A percentile compares a stretch with the other conserved stretches of the same genome.
These are phyloP conservation scores for Cicer pinnatifidum DNA, from an alignment of 306 rosid genomes.

Conservation along the genomic window DNA sequence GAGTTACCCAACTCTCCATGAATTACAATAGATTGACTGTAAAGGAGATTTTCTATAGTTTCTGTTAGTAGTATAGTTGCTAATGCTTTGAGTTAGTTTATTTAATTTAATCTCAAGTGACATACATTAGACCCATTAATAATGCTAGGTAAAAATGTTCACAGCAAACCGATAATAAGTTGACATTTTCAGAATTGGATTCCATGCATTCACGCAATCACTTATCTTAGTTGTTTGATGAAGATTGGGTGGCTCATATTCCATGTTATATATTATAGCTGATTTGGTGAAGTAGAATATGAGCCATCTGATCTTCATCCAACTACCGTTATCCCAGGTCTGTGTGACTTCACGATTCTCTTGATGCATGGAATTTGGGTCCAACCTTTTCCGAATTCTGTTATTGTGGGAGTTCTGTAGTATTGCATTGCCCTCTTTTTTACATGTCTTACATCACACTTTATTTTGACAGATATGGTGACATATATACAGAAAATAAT, in stretches of 20 bases:
- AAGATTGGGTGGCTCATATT: background rate
- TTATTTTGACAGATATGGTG: slow-evolving; percentile 73
- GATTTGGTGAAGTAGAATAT: background rate
- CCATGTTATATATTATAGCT: background rate
- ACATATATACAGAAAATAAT: slow-evolving; percentile 82
- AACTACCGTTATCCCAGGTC: background rate
- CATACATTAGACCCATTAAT: background rate
- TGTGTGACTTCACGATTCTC: background rate
- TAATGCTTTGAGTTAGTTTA: slow-evolving; percentile 29
- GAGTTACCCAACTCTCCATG: too few species aligned
- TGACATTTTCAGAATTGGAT: background rate
- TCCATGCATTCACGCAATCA: background rate
- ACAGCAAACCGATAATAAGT: background rate
- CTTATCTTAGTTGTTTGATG: background rate
- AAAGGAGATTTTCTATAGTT: background rate
- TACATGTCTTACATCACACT: slow-evolving; percentile 30
- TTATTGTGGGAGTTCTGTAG: background rate
- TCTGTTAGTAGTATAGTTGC: slow-evolving; percentile 23
- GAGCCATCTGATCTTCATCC: background rate
- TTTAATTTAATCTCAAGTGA: slow-evolving; percentile 8
- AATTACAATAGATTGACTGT: slow-evolving; percentile 1
- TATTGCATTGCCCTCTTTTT: background rate
- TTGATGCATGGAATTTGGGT: background rate
- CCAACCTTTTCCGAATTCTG: background rate
- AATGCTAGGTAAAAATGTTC: background rate